Evolutionary conservation across 495 filamentous ascomycete genomes (phyloP).

Genomic region (Podospora pseudoanserina): DNA sequence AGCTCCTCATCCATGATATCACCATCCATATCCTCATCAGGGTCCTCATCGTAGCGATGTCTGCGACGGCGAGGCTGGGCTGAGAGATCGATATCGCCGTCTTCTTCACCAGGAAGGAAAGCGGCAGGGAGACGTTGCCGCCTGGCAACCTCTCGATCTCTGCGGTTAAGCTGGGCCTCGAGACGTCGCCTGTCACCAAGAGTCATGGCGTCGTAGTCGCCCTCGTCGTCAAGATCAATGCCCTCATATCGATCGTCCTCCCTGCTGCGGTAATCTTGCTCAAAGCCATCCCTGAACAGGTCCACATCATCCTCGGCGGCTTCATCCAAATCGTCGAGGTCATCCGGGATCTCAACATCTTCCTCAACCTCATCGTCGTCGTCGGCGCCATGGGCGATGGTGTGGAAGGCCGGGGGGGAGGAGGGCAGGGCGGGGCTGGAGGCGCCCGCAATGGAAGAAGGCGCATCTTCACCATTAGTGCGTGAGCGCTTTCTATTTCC

Average conservation of each 20-base stretch:
- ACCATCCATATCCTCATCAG: constrained; percentile 84
- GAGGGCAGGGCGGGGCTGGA: constrained; percentile 48
- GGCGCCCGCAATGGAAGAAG: constrained; percentile 66
- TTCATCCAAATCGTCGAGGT: constrained; percentile 93
- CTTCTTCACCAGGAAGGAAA: constrained; percentile 85
- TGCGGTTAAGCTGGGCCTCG: constrained; percentile 74
- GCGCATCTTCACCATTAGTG: constrained; percentile 64
- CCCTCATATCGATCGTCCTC: constrained; percentile 48
- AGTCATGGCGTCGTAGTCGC: constrained; percentile 65
- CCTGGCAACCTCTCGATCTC: constrained; percentile 76
- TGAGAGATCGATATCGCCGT: constrained; percentile 75
- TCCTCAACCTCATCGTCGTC: constrained; percentile 62
- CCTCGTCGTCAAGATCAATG: constrained; percentile 50
- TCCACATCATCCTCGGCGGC: constrained; percentile 97
- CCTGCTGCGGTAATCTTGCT: constrained; percentile 71
- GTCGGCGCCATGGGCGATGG: constrained; percentile 53
- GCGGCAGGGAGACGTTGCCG: constrained; percentile 74
- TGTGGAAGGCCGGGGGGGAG: constrained; percentile 49
- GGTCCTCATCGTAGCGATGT: constrained; percentile 88
- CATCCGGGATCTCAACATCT: constrained; percentile 57
- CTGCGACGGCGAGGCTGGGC: constrained; percentile 74
- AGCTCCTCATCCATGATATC: constrained; percentile 94
- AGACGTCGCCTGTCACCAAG: constrained; percentile 84
- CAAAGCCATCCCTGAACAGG: constrained; percentile 86
- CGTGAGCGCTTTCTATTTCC: constrained; percentile 77